These are phyloP conservation scores for Dentipellis fragilis DNA, from an alignment of 768 basidiomycete species.

Conservation along the genomic window DNA sequence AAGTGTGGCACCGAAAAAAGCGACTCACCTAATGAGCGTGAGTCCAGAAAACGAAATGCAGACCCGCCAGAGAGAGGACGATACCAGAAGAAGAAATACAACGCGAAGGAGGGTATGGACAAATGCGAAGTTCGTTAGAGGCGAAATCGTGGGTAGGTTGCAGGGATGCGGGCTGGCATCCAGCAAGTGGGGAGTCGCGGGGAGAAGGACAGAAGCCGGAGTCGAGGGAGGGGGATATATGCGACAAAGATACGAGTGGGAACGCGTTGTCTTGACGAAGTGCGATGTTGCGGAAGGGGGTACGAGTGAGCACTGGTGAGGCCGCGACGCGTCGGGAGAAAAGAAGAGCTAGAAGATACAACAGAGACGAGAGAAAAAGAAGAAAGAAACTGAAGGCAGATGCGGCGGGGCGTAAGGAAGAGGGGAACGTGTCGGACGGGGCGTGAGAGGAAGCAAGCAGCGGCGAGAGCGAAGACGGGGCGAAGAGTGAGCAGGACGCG, in stretches of 20 bases:
- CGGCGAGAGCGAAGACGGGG: background rate
- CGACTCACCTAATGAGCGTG: background rate
- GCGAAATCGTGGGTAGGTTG: background rate
- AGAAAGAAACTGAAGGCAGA: background rate
- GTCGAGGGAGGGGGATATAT: no score
- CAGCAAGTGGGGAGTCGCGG: background rate
- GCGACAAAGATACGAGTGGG: no score
- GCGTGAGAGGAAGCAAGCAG: background rate
- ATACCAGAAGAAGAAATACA: constrained; percentile 5
- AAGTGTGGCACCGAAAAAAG: background rate
- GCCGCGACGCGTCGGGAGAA: background rate
- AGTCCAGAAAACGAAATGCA: background rate
- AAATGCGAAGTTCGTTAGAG: background rate
- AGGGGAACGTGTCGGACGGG: background rate
- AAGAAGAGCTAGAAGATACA: background rate
- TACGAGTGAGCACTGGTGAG: background rate
- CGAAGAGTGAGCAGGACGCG: background rate
- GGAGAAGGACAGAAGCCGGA: no score
- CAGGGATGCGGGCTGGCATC: background rate
- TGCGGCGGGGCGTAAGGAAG: background rate
- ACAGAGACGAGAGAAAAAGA: background rate
- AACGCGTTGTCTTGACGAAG: no score
- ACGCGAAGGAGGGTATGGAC: constrained; percentile 1
- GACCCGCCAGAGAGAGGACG: background rate
- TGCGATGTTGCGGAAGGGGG: background rate